Conservation (phyloP, 2,329 filamentous ascomycete genomes). For the Cladosporium phlei region DNA sequence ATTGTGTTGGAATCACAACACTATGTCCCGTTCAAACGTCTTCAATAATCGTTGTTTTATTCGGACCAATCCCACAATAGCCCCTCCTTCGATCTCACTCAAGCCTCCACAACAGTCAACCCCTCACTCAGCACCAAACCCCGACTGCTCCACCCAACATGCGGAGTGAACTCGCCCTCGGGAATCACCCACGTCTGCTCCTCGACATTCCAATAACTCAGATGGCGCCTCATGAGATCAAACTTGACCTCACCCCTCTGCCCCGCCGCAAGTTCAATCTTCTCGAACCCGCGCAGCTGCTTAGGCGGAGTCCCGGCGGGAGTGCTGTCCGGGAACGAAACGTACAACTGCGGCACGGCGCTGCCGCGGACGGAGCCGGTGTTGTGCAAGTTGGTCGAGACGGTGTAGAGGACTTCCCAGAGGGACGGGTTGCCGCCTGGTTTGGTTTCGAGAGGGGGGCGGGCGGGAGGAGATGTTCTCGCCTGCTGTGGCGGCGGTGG, state of each 20-base stretch:
- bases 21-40: too few species aligned
- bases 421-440: conserved; percentile 56
- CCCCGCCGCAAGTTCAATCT: conserved; percentile 30
- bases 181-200: conserved; percentile 37
- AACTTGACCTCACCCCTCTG: conserved; percentile 29
- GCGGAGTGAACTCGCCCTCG: conserved; percentile 2
- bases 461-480: conserved; percentile 52
- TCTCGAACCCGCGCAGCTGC: conserved; percentile 40
- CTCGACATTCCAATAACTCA: conserved; percentile 40
- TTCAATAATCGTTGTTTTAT: too few species aligned
- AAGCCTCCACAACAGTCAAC: too few species aligned
- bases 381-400: conserved; percentile 48
- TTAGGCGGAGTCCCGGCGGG: conserved; percentile 41
- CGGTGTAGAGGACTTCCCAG: conserved; percentile 51
- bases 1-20: too few species aligned
- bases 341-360: conserved; percentile 53
- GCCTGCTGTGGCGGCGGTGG: conserved; percentile 35
- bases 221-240: conserved; percentile 36
- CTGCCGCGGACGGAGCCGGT: conserved; percentile 45
- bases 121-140: conserved; percentile 13
- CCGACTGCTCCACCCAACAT: conserved; percentile 20
- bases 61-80: too few species aligned
- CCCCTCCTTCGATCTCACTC: too few species aligned
- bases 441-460: conserved; percentile 34
- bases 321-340: conserved; percentile 42